Conservation (phyloP, 164 flowering plant genomes). For the Sedum album region DNA sequence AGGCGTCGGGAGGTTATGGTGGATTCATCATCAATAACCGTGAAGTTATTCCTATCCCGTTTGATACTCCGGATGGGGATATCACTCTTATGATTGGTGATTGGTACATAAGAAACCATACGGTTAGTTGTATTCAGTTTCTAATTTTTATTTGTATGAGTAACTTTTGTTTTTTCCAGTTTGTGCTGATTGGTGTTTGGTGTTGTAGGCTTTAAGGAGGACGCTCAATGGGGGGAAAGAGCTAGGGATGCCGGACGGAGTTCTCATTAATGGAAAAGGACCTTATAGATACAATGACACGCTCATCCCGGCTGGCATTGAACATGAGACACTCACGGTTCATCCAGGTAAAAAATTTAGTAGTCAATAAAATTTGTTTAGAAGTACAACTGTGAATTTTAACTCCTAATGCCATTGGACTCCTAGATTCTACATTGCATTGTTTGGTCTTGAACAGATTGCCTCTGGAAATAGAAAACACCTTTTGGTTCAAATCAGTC, state of each 20-base stretch:
- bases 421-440: background rate
- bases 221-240: constrained; percentile 63
- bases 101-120: constrained; percentile 82
- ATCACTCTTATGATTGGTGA: constrained; percentile 73
- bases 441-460: background rate
- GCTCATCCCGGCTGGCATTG: constrained; percentile 81
- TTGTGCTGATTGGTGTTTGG: background rate
- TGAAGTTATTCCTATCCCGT: constrained; percentile 62
- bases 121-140: constrained; percentile 39
- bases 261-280: constrained; percentile 91
- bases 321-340: constrained; percentile 61
- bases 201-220: constrained; percentile 59
- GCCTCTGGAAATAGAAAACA: background rate
- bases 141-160: background rate
- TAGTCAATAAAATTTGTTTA: too few species aligned
- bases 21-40: constrained; percentile 68
- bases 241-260: constrained; percentile 97
- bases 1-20: constrained; percentile 90
- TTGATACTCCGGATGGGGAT: constrained; percentile 71
- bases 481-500: background rate
- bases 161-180: background rate
- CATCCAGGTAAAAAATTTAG: constrained; percentile 57
- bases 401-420: too few species aligned
- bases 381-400: too few species aligned
- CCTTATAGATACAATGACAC: constrained; percentile 81